Base-by-base conservation (phyloP, 2,329 filamentous ascomycete genomes). In the Scedosporium boydii region DNA sequence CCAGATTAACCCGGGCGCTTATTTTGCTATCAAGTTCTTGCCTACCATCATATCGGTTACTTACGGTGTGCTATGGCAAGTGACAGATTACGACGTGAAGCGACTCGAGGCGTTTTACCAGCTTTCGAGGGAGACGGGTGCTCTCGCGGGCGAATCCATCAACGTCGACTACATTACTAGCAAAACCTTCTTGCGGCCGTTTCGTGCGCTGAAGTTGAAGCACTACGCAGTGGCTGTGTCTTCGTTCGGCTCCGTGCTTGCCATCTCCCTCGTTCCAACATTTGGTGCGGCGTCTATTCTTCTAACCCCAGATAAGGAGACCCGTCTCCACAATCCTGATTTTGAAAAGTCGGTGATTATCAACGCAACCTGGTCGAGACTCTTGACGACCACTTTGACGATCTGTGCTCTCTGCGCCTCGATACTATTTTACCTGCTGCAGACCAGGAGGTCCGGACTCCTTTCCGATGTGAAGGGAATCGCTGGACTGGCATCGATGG, bases 131-230 rank as follows among this genome's bases (percentile, higher is more conserved):
- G 75, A 79, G 3, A 79, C 78, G 3, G 86, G 86, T 14, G 84
- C 86, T 1, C 73, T 86, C 21, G 86, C 86, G 0, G 82, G 81
- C 46, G 82, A 85, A 69, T 89, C 86, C 0, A 82, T 91, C 68
- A 91, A 90, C 65, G 87, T 89, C 64, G 87, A 90, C 71, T 91
- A 91, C 64, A 80, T 89, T 55, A 90, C 87, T 4, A 81, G 84
- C 67, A 83, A 87, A 74, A 86, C 81, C 68, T 84, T 89, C 68
- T 73, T 87, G 46, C 80, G 87, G 2, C 88, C 88, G 0, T 72
- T 90, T 4, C 78, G 81, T 56, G 87, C 88, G 1, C 68, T 90
- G 2, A 77, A 77, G 64, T 80, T 83, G 65, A 80, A 79, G 55
- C 88, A 91, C 67, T 88, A 86, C 69, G 87, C 88, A 0, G 88